Evolutionary conservation across 2,329 filamentous ascomycete genomes (phyloP).

Genomic region (Dichotomopilus funicola): DNA sequence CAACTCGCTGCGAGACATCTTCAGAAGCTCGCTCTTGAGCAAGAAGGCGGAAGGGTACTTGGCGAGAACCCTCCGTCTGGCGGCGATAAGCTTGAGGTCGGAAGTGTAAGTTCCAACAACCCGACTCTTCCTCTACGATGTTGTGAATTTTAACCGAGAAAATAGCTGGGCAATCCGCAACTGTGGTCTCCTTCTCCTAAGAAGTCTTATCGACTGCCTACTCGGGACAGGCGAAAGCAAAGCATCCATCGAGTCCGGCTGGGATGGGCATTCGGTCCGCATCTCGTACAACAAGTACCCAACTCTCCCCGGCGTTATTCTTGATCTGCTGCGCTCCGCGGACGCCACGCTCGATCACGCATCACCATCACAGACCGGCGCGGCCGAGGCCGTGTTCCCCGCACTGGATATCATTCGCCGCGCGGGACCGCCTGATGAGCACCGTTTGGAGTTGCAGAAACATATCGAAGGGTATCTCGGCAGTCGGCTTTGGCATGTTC

Average conservation of each 20-base stretch:
- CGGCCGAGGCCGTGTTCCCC: conserved; percentile 70
- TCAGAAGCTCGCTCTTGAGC: conserved; percentile 73
- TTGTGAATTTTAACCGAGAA: conserved; percentile 4
- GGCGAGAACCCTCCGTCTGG: conserved; percentile 68
- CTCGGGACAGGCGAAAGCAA: conserved; percentile 72
- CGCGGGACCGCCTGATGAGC: conserved; percentile 56
- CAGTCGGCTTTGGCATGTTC: conserved; percentile 71
- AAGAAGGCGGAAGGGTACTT: conserved; percentile 68
- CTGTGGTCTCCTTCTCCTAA: conserved; percentile 81
- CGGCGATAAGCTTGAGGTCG: conserved; percentile 70
- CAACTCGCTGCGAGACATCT: conserved; percentile 88
- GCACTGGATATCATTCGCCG: conserved; percentile 75
- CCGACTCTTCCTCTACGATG: neutral
- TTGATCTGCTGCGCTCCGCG: conserved; percentile 53
- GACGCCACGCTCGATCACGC: conserved; percentile 37
- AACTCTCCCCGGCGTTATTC: conserved; percentile 55
- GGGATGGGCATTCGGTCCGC: conserved; percentile 57
- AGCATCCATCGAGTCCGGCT: conserved; percentile 51
- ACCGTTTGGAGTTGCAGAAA: conserved; percentile 48
- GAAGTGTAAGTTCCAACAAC: conserved; percentile 52
- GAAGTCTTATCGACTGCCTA: conserved; percentile 73
- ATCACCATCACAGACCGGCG: conserved; percentile 26
- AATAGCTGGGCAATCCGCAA: conserved; percentile 86
- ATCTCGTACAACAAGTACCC: conserved; percentile 67
- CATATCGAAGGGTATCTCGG: conserved; percentile 57